Evolutionary conservation across 1,139 yeast species (phyloP), one percentile per base, ranked within the genome.

Genomic region (Yamadazyma triangularis): DNA sequence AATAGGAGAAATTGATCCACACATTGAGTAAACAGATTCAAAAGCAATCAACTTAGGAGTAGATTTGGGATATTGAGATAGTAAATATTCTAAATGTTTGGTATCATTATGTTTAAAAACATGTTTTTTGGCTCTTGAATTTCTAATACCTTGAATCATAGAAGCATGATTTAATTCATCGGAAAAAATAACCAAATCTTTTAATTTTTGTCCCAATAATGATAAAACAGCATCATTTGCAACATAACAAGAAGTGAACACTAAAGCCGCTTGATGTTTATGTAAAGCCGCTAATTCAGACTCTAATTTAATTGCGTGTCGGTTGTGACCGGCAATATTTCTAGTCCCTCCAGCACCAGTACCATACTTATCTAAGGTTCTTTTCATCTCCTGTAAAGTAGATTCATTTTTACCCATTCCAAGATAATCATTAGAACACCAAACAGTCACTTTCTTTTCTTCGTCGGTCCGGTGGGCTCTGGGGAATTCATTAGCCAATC

Each of bases 331-430:
- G 2, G 99, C 98, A 55, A 91, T 91, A 64, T 91, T 91, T 55
- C 99, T 77, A 32, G 99, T 91, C 46, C 99, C 99, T 50, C 99
- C 99, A 11, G 98, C 95, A 48, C 99, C 99, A 10, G 95, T 83
- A 47, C 99, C 99, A 56, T 91, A 91, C 65, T 77, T 80, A 50
- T 83, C 86, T 58, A 91, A 72, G 14, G 94, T 81, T 30, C 68
- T 55, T 48, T 82, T 83, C 94, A 91, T 91, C 36, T 79, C 80
- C 15, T 73, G 63, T 40, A 86, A 64, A 27, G 91, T 91, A 37
- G 67, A 65, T 40, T 73, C 73, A 56, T 91, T 83, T 51, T 76
- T 78, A 31, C 96, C 93, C 93, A 93, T 85, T 13, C 97, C 96
- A 41, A 91, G 70, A 60, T 91, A 91, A 60, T 91, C 99, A 58